Base-by-base conservation (phyloP, 495 filamentous ascomycete species). In the Hyaloscypha variabilis region DNA sequence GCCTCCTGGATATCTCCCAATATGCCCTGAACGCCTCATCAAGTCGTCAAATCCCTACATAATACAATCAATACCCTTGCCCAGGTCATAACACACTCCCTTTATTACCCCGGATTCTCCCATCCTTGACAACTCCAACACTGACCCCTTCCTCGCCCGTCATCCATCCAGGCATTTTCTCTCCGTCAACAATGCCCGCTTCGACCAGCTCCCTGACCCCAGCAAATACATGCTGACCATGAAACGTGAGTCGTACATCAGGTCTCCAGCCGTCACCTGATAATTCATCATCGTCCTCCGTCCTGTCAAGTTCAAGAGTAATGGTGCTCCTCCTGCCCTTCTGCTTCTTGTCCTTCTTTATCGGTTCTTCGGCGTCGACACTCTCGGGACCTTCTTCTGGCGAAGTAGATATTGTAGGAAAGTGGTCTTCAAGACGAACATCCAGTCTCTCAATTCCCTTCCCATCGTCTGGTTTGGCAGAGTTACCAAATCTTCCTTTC, bases 151-250 rank as follows among this genome's bases (percentile, higher is more conserved):
- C 92, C 71, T 96, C 91, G 1, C 93, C 93, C 1, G 91, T 94
- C 88, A 96, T 89, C 93, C 93, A 97, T 0, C 91, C 90, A 0
- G 92, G 92, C 87, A 96, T 94, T 25, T 78, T 82, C 74, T 86
- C 83, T 0, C 90, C 90, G 69, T 94, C 86, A 14, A 95, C 75
- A 17, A 91, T 79, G 0, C 91, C 92, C 13, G 79, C 68, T 72
- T 95, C 93, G 0, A 93, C 87, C 29, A 96, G 80, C 70, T 88
- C 83, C 55, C 91, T 81, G 29, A 96, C 79, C 0, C 93, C 93
- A 2, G 87, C 85, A 73, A 96, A 94, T n/a, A 97, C 85, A 72
- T 97, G 91, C 0, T 80, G 70, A 0, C 93, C 93, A 28, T 88
- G 80, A 62, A 97, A 90, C 0, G 83, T 84, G 0, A 96, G 68